Percentiles rank a stretch among this genome's conserved stretches.
These are phyloP conservation scores for Fusarium sp. DNA, from an alignment of 2,329 filamentous ascomycete species.

Conservation along the genomic window DNA sequence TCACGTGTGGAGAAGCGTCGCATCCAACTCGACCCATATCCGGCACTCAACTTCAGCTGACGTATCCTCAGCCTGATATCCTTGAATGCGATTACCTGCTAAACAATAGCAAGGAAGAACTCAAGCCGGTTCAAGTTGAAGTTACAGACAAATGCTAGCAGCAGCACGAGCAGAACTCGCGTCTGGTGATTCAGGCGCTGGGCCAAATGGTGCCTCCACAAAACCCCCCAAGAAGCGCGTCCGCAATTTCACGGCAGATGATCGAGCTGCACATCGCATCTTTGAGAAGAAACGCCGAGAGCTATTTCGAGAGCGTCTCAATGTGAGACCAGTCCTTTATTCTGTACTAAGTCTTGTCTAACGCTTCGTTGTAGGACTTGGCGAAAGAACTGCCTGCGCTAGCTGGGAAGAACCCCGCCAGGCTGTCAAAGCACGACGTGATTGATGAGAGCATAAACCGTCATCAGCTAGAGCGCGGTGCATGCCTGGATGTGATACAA, in stretches of 20 bases:
- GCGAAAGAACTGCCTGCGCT: slow-evolving; percentile 48
- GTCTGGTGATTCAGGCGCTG: slow-evolving; percentile 3
- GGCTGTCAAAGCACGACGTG: slow-evolving; percentile 53
- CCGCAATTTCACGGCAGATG: slow-evolving; percentile 52
- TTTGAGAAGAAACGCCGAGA: slow-evolving; percentile 54
- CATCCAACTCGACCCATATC: neutral
- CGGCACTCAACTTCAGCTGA: neutral
- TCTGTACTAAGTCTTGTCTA: neutral
- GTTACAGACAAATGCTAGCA: neutral
- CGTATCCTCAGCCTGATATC: neutral
- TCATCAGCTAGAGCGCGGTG: slow-evolving; percentile 38
- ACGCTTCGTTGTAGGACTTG: slow-evolving; percentile 44
- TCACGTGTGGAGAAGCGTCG: slow-evolving; percentile 1
- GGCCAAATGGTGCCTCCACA: neutral
- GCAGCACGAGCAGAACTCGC: slow-evolving; percentile 6
- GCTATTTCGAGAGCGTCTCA: slow-evolving; percentile 51
- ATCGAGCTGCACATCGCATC: slow-evolving; percentile 52
- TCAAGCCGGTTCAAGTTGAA: no score
- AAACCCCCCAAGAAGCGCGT: slow-evolving; percentile 46
- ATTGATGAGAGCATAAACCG: slow-evolving; percentile 49
- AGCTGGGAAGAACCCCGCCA: slow-evolving; percentile 46
- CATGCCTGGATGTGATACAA: slow-evolving; percentile 24
- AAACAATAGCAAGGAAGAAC: neutral
- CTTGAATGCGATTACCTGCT: neutral
- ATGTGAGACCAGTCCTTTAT: slow-evolving; percentile 32